Base-by-base conservation (phyloP, 1,284 basidiomycete species). In the Rhodotorula sp. region DNA sequence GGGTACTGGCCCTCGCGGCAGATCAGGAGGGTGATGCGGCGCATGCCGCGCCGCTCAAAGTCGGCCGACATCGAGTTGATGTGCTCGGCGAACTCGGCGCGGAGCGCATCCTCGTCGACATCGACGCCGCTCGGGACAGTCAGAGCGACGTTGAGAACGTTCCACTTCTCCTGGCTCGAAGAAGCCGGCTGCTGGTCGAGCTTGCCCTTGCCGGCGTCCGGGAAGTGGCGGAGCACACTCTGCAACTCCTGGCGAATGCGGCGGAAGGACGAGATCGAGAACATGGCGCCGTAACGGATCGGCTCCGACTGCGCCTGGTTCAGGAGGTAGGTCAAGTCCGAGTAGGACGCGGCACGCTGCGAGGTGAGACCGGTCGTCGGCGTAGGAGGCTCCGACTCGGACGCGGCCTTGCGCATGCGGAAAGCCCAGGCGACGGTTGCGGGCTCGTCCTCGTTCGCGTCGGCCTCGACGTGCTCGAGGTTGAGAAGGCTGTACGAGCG, bases 1-100 rank as follows among this genome's bases (percentile, higher is more conserved):
- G 97, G 97, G 82, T 99, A 99, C 80, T 91, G 87, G 69, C 91
- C 91, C 68, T 87, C 89, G 73, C 92, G 89, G 84, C 95, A 98
- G 78, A 99, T 89, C 75, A 98, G 85, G 81, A 95, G 88, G 3
- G 95, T 95, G 69, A 97, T 86, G 78, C 97, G 90, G 71, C 95
- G 91, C 70, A 99, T 89, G 70, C 94, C 93, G 67, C 90, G 90
- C 65, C 84, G 86, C 66, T 80, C 80, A 65, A 99, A 85, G 67
- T 88, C 84, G 63, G 84, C 82, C 59, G 85, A 85, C 77, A 89
- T 86, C 67, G 87, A 83, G 82, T 94, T 94, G 80, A 92, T 85
- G 69, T 95, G 88, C 60, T 86, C 82, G 70, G 86, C 84, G 76
- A 95, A 88, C 72, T 87, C 86, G 78, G 87, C 85, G 77, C 89